A percentile compares a stretch with the other conserved stretches of the same genome.
These are phyloP conservation scores for Phascolomyces articulosus DNA, from an alignment of 371 early-diverging fungal genomes.

Conservation along the genomic window DNA sequence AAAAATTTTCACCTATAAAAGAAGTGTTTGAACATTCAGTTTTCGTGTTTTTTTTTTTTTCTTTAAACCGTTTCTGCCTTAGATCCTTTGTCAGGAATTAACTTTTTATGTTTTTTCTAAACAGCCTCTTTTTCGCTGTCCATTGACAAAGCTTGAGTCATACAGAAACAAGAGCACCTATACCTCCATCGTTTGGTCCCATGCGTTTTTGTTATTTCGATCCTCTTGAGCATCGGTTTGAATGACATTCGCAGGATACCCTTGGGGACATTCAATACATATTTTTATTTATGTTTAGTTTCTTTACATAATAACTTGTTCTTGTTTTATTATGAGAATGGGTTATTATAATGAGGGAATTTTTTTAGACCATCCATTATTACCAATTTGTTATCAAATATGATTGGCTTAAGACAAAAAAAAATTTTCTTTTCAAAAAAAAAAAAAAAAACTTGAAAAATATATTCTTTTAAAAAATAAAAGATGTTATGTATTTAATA, in stretches of 20 bases:
- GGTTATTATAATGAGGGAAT: too few relatives aligned
- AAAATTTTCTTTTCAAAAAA: too few relatives aligned
- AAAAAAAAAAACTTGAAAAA: too few relatives aligned
- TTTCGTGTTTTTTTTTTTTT: conserved; percentile 4
- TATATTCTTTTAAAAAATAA: too few relatives aligned
- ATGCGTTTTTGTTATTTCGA: conserved; percentile 14
- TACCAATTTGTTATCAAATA: too few relatives aligned
- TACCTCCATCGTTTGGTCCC: conserved; percentile 47
- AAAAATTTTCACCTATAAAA: background rate
- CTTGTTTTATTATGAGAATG: too few relatives aligned
- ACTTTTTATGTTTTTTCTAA: conserved; percentile 5
- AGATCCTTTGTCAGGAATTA: conserved; percentile 50
- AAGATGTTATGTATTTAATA: too few relatives aligned
- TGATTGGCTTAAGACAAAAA: too few relatives aligned
- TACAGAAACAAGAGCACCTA: conserved; percentile 47
- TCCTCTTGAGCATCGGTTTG: conserved; percentile 5
- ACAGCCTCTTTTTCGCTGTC: conserved; percentile 32
- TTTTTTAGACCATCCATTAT: too few relatives aligned
- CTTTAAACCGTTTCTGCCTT: conserved; percentile 41
- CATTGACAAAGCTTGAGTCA: conserved; percentile 55
- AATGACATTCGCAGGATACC: conserved; percentile 31
- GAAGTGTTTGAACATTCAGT: background rate
- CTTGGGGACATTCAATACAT: conserved; percentile 36
- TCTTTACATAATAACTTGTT: too few relatives aligned
- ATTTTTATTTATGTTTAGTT: too few relatives aligned